Conservation (phyloP, 2,329 filamentous ascomycete species). For the Diaporthe sp. region DNA sequence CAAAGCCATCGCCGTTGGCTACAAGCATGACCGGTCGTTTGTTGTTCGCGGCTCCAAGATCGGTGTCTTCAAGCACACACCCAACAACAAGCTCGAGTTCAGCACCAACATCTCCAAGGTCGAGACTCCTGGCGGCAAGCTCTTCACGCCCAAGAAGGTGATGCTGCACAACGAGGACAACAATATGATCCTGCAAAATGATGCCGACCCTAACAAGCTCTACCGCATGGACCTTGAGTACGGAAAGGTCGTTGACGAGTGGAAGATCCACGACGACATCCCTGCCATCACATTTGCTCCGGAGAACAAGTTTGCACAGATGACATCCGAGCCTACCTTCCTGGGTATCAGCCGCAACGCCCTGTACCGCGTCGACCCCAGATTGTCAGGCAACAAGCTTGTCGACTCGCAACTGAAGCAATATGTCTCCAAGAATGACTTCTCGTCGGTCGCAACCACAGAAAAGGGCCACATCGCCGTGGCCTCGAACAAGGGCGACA, state of each 20-base stretch:
- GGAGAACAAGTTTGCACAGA: slow-evolving; percentile 98
- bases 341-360: slow-evolving; percentile 93
- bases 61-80: slow-evolving; percentile 96
- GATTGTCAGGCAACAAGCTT: slow-evolving; percentile 88
- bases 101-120: slow-evolving; percentile 98
- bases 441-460: slow-evolving; percentile 92
- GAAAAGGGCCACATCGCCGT: slow-evolving; percentile 98
- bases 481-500: slow-evolving; percentile 96
- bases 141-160: slow-evolving; percentile 95
- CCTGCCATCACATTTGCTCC: slow-evolving; percentile 91
- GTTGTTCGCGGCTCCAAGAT: slow-evolving; percentile 98
- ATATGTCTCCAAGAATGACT: slow-evolving; percentile 96
- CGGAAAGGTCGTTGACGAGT: slow-evolving; percentile 97
- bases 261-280: slow-evolving; percentile 98
- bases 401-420: slow-evolving; percentile 95
- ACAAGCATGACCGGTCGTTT: slow-evolving; percentile 96
- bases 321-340: slow-evolving; percentile 95
- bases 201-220: slow-evolving; percentile 85
- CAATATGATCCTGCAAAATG: slow-evolving; percentile 90
- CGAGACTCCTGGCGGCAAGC: slow-evolving; percentile 84
- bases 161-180: slow-evolving; percentile 94
- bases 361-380: slow-evolving; percentile 92
- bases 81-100: slow-evolving; percentile 93
- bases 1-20: slow-evolving; percentile 95
- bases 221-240: slow-evolving; percentile 99